phyloP scores from a whole-genome alignment of 2,329 filamentous ascomycete genomes.

The Elsinoe australis region DNA sequence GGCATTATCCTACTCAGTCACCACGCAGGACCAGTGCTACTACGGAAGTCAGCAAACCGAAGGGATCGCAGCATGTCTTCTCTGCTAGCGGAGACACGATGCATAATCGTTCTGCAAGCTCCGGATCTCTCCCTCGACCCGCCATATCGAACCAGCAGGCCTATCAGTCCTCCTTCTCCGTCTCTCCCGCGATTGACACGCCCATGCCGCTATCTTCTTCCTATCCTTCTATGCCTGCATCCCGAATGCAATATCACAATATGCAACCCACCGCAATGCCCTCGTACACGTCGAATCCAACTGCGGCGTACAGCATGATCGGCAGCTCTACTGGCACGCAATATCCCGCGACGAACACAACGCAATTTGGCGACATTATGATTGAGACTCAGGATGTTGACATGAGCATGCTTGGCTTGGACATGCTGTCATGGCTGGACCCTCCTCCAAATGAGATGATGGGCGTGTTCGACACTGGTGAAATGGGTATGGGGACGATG shows the following conservation, averaged over 20 bases:
- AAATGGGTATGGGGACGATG: slow-evolving; percentile 8
- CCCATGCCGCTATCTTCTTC: slow-evolving; percentile 5
- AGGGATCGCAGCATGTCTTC: background rate
- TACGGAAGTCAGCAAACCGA: slow-evolving; percentile 1
- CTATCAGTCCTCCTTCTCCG: background rate
- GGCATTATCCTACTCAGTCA: slow-evolving; percentile 56
- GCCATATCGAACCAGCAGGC: background rate
- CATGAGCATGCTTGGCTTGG: slow-evolving; percentile 59
- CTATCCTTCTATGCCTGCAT: background rate
- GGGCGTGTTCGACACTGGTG: slow-evolving; percentile 22
- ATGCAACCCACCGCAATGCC: background rate
- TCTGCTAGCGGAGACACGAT: background rate
- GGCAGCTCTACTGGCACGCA: background rate
- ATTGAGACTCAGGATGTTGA: slow-evolving; percentile 73
- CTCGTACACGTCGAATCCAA: slow-evolving; percentile 6
- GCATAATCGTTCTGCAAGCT: slow-evolving; percentile 4
- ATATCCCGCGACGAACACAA: slow-evolving; percentile 17
- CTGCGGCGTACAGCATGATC: background rate
- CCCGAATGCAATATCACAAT: background rate
- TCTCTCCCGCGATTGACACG: background rate
- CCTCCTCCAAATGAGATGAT: slow-evolving; percentile 20
- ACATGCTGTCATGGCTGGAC: slow-evolving; percentile 69
- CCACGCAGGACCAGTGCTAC: slow-evolving; percentile 19
- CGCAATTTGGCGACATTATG: slow-evolving; percentile 49
- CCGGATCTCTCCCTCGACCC: background rate